Evolutionary conservation across 2,329 filamentous ascomycete genomes (phyloP), one percentile per base, ranked within the genome.

Genomic region (Passalora sequoiae): DNA sequence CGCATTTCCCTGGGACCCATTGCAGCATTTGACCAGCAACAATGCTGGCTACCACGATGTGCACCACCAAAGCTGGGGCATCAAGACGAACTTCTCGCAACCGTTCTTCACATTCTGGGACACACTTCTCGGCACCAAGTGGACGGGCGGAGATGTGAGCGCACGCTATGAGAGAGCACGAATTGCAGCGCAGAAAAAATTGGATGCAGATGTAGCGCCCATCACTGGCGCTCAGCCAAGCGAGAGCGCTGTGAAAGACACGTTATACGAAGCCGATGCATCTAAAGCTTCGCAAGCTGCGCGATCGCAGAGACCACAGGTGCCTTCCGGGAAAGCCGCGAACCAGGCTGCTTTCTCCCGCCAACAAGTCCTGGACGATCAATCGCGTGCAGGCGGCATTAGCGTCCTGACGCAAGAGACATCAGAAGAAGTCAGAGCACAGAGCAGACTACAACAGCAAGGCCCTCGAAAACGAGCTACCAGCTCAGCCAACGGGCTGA

Each of bases 101-200:
- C 87, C 87, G 3, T 94, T 89, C 70, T 96, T 97, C 69, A 96
- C 86, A 36, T 89, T 96, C 69, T 97, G 92, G 88, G 92, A 98
- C 64, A 75, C 78, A 35, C 61, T 89, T 20, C 72, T 95, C 16
- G 81, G 83, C 39, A 98, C 92, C 17, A 84, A 80, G 66, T 96
- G 89, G 82, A 80, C 77, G 47, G 87, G 86, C 38, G 81, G 72
- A 53, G 80, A 79, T 59, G 77, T 76, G 25, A 72, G 67, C 51
- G 70, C 72, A 25, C 72, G 77, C 40, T 83, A 83, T 50, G 76
- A 80, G 61, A 70, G 75, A 35, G 69, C 73, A 21, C 71, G 74
- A 21, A 66, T 73, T 15, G 69, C 71, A 2, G 78, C 78, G 3
- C 75, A 81, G 59, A 74, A 72, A 53, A 75, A 77, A 53, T 52